Conservation (phyloP, 805 yeast species). For the Candida montana region DNA sequence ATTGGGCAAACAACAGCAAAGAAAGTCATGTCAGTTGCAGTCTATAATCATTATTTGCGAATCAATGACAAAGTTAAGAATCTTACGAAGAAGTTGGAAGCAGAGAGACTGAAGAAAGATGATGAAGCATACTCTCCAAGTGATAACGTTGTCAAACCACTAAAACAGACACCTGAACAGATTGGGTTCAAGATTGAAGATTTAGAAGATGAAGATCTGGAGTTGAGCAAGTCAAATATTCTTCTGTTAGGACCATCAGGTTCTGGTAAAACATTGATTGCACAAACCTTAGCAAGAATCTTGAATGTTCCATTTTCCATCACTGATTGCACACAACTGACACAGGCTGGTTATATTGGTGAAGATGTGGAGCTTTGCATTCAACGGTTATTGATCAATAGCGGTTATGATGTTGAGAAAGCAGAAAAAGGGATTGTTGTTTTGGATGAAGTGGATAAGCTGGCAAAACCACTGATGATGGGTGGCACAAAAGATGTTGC, state of each 20-base stretch:
- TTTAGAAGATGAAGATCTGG: slow-evolving; percentile 34
- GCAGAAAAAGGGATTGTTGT: slow-evolving; percentile 57
- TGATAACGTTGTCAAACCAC: slow-evolving; percentile 19
- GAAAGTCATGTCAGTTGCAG: slow-evolving; percentile 56
- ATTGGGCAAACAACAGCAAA: slow-evolving; percentile 54
- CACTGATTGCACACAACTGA: slow-evolving; percentile 56
- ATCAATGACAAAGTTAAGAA: slow-evolving; percentile 36
- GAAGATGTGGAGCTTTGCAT: slow-evolving; percentile 58
- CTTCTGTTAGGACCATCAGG: slow-evolving; percentile 57
- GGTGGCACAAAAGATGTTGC: slow-evolving; percentile 52
- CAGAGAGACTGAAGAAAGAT: slow-evolving; percentile 25
- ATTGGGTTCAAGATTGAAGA: slow-evolving; percentile 22
- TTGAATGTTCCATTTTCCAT: slow-evolving; percentile 53
- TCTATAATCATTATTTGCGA: slow-evolving; percentile 51
- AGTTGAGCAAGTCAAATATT: slow-evolving; percentile 51
- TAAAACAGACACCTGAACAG: slow-evolving; percentile 28
- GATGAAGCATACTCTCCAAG: slow-evolving; percentile 23
- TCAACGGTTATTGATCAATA: slow-evolving; percentile 43
- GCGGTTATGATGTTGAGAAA: slow-evolving; percentile 45
- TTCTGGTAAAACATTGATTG: slow-evolving; percentile 54
- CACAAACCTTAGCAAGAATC: slow-evolving; percentile 46
- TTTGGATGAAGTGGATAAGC: slow-evolving; percentile 53
- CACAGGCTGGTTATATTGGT: slow-evolving; percentile 63
- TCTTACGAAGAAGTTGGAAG: slow-evolving; percentile 24
- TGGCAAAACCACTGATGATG: slow-evolving; percentile 43